Evolutionary conservation across 2,329 filamentous ascomycete species (phyloP), one percentile per base, ranked within the genome.

Genomic region (Epichloe amarillans): DNA sequence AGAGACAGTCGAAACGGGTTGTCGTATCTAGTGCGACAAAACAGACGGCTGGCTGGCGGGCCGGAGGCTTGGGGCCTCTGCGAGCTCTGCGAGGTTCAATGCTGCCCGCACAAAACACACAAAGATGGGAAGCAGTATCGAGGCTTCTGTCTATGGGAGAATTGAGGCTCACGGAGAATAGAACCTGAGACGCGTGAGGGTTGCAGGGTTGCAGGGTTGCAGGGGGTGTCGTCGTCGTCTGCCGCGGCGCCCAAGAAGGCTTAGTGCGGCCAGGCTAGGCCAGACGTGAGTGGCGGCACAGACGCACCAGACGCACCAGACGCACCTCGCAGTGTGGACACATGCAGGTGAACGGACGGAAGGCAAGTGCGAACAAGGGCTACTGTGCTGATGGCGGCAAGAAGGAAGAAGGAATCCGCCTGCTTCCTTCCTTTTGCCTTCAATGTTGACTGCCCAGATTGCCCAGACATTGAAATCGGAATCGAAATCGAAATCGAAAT

Each of bases 221-320:
- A 53, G 52, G 52, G 42, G 42, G 44, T 41, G 35, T 46, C 15
- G 8, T 35, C 26, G 45, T 38, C 2, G 57, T 60, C 61, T 60
- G 61, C 62, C 57, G 55, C 56, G 58, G 57, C 54, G 54, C 62
- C 59, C 53, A 52, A 57, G 60, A 50, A 17, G 56, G 62, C 38
- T 55, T 65, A 66, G 63, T 52, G 59, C 48, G 30, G 26, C 37
- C 41, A 33, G 39, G 21, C 35, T 2, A 17, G 14, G n/a, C 15
- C 38, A 15, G n/a, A 49, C 36, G 37, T 47, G 47, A 52, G 37
- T 35, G 33, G 33, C 26, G 26, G 26, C 26, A 30, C 26, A 30
- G 26, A 30, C 26, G 26, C 26, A 30, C 26, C 7, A 26, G 23
- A 26, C 23, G 23, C 23, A 26, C 26, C 7, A 30, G 26, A 30